Conservation (phyloP, 2,329 filamentous ascomycete species). For the Gyromitra esculenta region DNA sequence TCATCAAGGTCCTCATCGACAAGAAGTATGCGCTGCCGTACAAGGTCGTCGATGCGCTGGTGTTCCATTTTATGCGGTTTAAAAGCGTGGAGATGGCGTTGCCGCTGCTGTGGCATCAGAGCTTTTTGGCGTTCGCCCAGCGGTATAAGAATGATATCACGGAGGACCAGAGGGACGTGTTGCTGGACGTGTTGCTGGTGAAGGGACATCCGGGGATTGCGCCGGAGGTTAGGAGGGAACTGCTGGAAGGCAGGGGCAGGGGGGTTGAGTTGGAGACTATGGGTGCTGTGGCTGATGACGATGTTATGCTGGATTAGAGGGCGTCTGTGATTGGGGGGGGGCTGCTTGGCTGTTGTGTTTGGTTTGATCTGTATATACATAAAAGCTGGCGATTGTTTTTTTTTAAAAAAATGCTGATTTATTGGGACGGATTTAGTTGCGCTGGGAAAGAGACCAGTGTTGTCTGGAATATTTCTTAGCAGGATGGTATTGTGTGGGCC, state of each 20-base stretch:
- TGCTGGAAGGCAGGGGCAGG: constrained; percentile 86
- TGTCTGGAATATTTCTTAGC: too few relatives aligned
- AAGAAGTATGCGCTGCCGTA: constrained; percentile 97
- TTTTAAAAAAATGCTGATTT: too few relatives aligned
- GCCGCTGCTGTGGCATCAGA: constrained; percentile 97
- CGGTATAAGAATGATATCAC: constrained; percentile 96
- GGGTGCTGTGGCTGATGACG: constrained; percentile 81
- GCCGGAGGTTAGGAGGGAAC: constrained; percentile 86
- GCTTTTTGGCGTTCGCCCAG: constrained; percentile 88
- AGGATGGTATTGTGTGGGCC: too few relatives aligned
- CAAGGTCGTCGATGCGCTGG: constrained; percentile 91
- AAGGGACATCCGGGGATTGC: constrained; percentile 89
- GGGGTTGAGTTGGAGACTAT: constrained; percentile 77
- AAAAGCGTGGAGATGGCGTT: constrained; percentile 74
- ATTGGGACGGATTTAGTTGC: too few relatives aligned
- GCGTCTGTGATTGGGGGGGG: neutral
- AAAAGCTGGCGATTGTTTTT: constrained; percentile 21
- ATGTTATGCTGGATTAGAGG: constrained; percentile 76
- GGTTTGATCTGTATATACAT: constrained; percentile 6
- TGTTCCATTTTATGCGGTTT: constrained; percentile 96
- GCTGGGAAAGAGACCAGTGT: too few relatives aligned
- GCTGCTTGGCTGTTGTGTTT: constrained; percentile 6
- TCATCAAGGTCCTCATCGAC: constrained; percentile 90
- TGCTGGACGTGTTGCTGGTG: constrained; percentile 84
- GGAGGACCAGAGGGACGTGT: constrained; percentile 89